Evolutionary conservation across 2,329 filamentous ascomycete species (phyloP).

Genomic region (Claviceps purpurea): DNA sequence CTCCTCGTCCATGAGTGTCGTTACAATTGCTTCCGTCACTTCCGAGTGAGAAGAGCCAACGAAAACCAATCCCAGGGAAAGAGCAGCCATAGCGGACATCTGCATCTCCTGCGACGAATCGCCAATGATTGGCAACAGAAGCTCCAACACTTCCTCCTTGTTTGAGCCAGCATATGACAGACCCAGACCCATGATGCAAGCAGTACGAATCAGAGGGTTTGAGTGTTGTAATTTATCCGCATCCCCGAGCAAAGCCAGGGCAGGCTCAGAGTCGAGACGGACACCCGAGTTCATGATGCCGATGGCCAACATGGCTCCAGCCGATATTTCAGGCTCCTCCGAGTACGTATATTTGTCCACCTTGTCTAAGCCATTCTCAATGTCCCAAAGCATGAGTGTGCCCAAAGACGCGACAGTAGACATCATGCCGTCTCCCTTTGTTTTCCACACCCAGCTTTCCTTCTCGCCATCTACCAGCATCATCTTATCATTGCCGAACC

Average conservation of each 20-base stretch:
- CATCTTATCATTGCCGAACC: slow-evolving; percentile 92
- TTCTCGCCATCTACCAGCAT: slow-evolving; percentile 87
- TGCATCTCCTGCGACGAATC: slow-evolving; percentile 86
- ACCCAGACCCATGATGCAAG: slow-evolving; percentile 91
- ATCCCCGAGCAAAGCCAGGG: slow-evolving; percentile 74
- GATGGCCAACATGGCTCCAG: slow-evolving; percentile 82
- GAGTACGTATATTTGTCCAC: slow-evolving; percentile 91
- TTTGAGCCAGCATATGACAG: slow-evolving; percentile 90
- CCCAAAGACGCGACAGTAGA: slow-evolving; percentile 91
- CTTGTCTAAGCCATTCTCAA: slow-evolving; percentile 81
- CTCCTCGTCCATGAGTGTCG: slow-evolving; percentile 87
- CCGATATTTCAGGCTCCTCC: slow-evolving; percentile 67
- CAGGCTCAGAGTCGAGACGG: slow-evolving; percentile 76
- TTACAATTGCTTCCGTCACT: slow-evolving; percentile 82
- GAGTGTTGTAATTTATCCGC: slow-evolving; percentile 65
- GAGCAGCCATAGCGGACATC: slow-evolving; percentile 86
- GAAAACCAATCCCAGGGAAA: slow-evolving; percentile 80
- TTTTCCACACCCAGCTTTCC: slow-evolving; percentile 97
- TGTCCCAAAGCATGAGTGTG: slow-evolving; percentile 84
- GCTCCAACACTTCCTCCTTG: slow-evolving; percentile 74
- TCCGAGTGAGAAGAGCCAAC: slow-evolving; percentile 87
- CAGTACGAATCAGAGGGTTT: slow-evolving; percentile 63
- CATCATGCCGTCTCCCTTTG: slow-evolving; percentile 94
- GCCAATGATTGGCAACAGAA: slow-evolving; percentile 73
- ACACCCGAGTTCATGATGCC: slow-evolving; percentile 95